Conservation (phyloP, 75 land plant species). For the Cryptomeria japonica region DNA sequence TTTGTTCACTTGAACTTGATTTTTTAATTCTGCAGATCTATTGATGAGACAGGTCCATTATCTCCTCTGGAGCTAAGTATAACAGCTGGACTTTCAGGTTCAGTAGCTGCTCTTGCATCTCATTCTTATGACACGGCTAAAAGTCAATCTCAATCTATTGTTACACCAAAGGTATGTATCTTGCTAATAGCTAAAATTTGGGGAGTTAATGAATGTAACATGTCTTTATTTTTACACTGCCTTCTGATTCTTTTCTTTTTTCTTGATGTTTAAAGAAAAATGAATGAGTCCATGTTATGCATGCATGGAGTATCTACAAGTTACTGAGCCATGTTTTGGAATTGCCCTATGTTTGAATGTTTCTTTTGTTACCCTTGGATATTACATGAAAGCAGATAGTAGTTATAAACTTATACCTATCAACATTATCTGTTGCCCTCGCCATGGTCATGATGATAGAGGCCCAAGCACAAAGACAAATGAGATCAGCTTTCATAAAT, state of each 20-base stretch:
- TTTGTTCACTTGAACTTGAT: neutral
- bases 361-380: neutral
- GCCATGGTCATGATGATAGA: neutral
- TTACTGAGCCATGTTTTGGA: neutral
- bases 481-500: neutral
- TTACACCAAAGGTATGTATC: slow-evolving; percentile 66
- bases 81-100: slow-evolving; percentile 73
- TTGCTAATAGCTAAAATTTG: neutral
- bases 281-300: neutral
- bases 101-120: slow-evolving; percentile 65
- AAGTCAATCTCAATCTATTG: slow-evolving; percentile 58
- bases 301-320: neutral
- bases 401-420: neutral
- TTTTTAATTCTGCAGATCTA: slow-evolving; percentile 24
- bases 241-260: neutral
- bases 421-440: neutral
- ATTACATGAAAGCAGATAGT: neutral
- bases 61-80: slow-evolving; percentile 55
- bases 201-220: neutral
- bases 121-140: slow-evolving; percentile 72
- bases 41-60: slow-evolving; percentile 64
- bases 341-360: neutral
- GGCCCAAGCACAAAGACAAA: neutral
- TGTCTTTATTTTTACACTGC: neutral
- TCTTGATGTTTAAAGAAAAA: neutral